phyloP scores from a whole-genome alignment of 2,329 filamentous ascomycete genomes.

The Aspergillus sp. region DNA sequence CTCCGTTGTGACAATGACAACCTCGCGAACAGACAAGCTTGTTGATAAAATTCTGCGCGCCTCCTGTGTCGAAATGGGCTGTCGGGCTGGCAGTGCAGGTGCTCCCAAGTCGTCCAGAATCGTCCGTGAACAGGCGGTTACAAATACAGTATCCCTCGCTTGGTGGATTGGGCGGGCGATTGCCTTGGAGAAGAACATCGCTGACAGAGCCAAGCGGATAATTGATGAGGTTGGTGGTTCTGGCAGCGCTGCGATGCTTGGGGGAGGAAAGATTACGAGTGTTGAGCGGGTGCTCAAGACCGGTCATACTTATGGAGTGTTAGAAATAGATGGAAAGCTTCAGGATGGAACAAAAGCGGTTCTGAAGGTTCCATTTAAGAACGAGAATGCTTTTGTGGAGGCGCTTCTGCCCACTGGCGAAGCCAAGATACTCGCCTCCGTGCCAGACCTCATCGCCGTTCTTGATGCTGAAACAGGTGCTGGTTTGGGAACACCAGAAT shows the following conservation, averaged over 20 bases:
- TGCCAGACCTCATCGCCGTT: conserved; percentile 58
- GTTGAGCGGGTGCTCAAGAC: conserved; percentile 21
- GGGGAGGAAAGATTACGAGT: conserved; percentile 23
- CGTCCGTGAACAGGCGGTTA: conserved; percentile 33
- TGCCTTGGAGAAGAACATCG: conserved; percentile 15
- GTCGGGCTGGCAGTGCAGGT: conserved; percentile 28
- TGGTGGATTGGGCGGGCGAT: conserved; percentile 44
- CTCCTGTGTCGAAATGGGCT: conserved; percentile 58
- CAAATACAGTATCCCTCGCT: conserved; percentile 54
- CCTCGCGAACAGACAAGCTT: conserved; percentile 43
- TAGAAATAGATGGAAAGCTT: conserved; percentile 37
- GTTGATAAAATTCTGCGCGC: conserved; percentile 52
- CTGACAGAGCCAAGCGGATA: conserved; percentile 17
- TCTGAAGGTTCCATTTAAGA: conserved; percentile 27
- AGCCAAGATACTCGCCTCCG: conserved; percentile 48
- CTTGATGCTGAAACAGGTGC: conserved; percentile 59
- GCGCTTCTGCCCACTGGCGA: conserved; percentile 12
- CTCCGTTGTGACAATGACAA: conserved; percentile 48
- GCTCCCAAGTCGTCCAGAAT: conserved; percentile 11
- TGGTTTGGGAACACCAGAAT: conserved; percentile 59
- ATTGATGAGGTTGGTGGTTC: conserved; percentile 21
- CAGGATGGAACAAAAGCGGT: conserved; percentile 12
- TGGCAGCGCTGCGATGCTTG: conserved; percentile 18
- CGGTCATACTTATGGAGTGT: conserved; percentile 38
- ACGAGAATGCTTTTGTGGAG: conserved; percentile 28